Conservation (phyloP, 202 grass and related monocot species). For the Miscanthus sacchariflorus region DNA sequence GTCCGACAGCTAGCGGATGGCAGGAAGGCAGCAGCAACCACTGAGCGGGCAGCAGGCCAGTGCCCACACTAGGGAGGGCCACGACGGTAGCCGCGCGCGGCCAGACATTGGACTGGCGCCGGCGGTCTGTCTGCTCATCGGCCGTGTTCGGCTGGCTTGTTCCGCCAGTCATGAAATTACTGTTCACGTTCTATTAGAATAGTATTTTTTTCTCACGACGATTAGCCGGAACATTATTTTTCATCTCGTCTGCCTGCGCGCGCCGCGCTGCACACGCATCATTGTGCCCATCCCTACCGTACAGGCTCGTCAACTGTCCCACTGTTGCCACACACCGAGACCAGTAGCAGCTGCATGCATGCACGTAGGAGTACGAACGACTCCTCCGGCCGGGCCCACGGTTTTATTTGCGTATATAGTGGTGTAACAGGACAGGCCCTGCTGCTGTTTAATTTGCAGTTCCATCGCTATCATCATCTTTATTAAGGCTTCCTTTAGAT, state of each 20-base stretch:
- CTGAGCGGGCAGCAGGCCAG: not conserved
- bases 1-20: constrained; percentile 14
- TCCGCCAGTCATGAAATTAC: too few species aligned
- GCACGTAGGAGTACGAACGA: not conserved
- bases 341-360: not conserved
- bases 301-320: not conserved
- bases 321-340: not conserved
- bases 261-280: not conserved
- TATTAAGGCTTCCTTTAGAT: not conserved
- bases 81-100: not conserved
- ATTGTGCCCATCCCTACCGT: constrained; percentile 3
- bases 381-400: not conserved
- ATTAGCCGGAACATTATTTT: too few species aligned
- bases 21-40: constrained; percentile 2
- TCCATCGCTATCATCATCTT: not conserved
- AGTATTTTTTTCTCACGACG: too few species aligned
- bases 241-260: not conserved
- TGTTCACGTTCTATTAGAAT: too few species aligned
- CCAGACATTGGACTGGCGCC: not conserved
- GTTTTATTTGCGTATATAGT: not conserved
- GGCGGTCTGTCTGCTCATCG: constrained; percentile 40
- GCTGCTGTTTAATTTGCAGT: not conserved
- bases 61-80: not conserved
- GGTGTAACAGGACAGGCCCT: not conserved
- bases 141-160: too few species aligned